A percentile compares a stretch with the other conserved stretches of the same genome.
Evolutionary conservation across 352 stramenopile species (phyloP).

Genomic region (Blastocystis sp.): DNA sequence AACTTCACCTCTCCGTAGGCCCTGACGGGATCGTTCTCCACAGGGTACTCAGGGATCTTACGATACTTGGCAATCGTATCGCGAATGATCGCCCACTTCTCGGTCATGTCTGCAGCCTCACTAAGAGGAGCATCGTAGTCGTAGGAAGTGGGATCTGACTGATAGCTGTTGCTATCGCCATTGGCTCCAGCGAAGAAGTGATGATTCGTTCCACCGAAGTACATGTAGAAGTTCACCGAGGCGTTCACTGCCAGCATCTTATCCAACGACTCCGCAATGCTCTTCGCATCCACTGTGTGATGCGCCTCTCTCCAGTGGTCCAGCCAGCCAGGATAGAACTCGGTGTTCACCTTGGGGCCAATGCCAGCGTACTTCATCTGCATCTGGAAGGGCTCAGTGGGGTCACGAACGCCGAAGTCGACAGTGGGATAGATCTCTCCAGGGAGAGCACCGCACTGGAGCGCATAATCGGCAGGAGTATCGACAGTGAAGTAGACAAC

Average conservation of each 20-base stretch:
- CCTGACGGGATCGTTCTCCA: slow-evolving; percentile 18
- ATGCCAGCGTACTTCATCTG: slow-evolving; percentile 64
- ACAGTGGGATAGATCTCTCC: slow-evolving; percentile 62
- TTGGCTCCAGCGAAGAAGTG: slow-evolving; percentile 67
- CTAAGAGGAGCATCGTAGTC: slow-evolving; percentile 67
- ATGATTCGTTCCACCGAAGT: slow-evolving; percentile 68
- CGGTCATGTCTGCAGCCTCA: slow-evolving; percentile 62
- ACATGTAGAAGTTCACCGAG: slow-evolving; percentile 68
- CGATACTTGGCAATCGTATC: slow-evolving; percentile 52
- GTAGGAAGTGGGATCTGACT: slow-evolving; percentile 66
- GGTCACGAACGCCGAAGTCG: slow-evolving; percentile 63
- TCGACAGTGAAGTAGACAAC: slow-evolving; percentile 66
- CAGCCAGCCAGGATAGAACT: slow-evolving; percentile 68
- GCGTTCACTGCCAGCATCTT: slow-evolving; percentile 63
- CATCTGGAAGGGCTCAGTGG: not conserved
- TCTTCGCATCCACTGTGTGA: slow-evolving; percentile 58
- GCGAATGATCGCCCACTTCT: slow-evolving; percentile 62
- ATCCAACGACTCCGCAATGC: slow-evolving; percentile 49
- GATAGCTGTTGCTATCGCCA: slow-evolving; percentile 25
- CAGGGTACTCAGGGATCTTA: not conserved
- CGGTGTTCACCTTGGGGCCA: slow-evolving; percentile 64
- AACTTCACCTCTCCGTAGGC: not conserved
- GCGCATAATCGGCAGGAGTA: not conserved
- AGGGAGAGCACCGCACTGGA: slow-evolving; percentile 59
- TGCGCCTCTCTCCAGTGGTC: slow-evolving; percentile 65